These are phyloP conservation scores for Suhomyces bolitotheri DNA, from an alignment of 1,139 yeast species.

Conservation along the genomic window DNA sequence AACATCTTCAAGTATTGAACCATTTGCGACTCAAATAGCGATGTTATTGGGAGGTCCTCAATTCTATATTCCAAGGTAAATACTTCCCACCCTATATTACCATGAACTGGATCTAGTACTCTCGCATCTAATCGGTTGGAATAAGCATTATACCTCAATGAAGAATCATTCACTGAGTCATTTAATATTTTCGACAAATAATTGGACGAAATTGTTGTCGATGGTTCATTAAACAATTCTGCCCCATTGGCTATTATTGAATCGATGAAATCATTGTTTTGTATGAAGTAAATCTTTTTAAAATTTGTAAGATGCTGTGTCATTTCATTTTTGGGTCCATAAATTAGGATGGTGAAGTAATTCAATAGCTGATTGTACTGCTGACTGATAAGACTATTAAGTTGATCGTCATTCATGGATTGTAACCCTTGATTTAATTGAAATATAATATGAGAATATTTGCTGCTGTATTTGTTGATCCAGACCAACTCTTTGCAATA, in stretches of 20 bases:
- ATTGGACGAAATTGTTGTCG: conserved; percentile 62
- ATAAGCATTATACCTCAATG: conserved; percentile 47
- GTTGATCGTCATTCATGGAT: conserved; percentile 30
- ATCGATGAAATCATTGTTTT: conserved; percentile 77
- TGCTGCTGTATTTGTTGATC: conserved; percentile 47
- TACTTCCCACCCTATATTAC: conserved; percentile 85
- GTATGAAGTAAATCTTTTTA: conserved; percentile 68
- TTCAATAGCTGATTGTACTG: conserved; percentile 61
- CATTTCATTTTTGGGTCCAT: conserved; percentile 47
- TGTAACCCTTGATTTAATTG: conserved; percentile 32
- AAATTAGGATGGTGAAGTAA: conserved; percentile 52
- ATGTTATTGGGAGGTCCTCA: conserved; percentile 53
- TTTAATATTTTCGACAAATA: conserved; percentile 65
- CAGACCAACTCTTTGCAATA: conserved; percentile 64
- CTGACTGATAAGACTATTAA: conserved; percentile 38
- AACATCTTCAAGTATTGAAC: conserved; percentile 77
- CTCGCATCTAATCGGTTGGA: conserved; percentile 71
- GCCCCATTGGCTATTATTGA: conserved; percentile 59
- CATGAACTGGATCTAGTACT: conserved; percentile 62
- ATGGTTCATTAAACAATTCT: conserved; percentile 58
- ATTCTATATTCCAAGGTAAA: conserved; percentile 83
- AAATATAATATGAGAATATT: conserved; percentile 34
- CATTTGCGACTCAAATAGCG: conserved; percentile 29
- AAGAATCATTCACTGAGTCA: conserved; percentile 66
- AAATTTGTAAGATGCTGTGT: conserved; percentile 59